A percentile compares a stretch with the other conserved stretches of the same genome.
Evolutionary conservation across 345 rosid genomes (phyloP).

Genomic region (Lumnitzera racemosa): DNA sequence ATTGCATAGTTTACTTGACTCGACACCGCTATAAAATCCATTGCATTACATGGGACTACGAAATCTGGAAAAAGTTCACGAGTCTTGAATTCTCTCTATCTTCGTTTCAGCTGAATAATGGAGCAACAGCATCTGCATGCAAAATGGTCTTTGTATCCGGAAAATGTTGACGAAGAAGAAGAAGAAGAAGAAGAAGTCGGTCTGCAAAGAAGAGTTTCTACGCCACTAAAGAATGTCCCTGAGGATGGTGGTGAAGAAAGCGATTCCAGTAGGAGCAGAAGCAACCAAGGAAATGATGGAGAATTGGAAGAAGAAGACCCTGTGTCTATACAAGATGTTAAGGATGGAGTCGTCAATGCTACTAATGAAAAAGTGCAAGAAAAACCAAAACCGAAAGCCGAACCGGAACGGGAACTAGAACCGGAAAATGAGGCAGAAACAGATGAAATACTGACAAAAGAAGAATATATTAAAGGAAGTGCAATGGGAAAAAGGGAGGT

Average conservation of each 20-base stretch:
- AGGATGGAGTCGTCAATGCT: neutral
- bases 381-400: neutral
- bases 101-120: too few species aligned
- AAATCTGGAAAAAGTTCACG: too few species aligned
- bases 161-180: neutral
- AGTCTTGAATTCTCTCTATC: too few species aligned
- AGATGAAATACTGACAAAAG: neutral
- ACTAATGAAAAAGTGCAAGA: neutral
- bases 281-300: neutral
- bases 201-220: neutral
- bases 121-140: too few species aligned
- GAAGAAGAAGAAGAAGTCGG: constrained; percentile 3
- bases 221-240: neutral
- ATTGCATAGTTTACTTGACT: too few species aligned
- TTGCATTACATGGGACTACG: too few species aligned
- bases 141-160: neutral
- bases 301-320: too few species aligned
- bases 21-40: too few species aligned
- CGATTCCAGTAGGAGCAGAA: neutral
- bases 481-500: neutral
- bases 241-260: neutral
- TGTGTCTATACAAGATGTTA: neutral
- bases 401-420: neutral
- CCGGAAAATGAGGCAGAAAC: constrained; percentile 1
- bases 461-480: neutral